These are phyloP conservation scores for Sarocladium oryzae DNA, from an alignment of 2,329 filamentous ascomycete species.

Conservation along the genomic window DNA sequence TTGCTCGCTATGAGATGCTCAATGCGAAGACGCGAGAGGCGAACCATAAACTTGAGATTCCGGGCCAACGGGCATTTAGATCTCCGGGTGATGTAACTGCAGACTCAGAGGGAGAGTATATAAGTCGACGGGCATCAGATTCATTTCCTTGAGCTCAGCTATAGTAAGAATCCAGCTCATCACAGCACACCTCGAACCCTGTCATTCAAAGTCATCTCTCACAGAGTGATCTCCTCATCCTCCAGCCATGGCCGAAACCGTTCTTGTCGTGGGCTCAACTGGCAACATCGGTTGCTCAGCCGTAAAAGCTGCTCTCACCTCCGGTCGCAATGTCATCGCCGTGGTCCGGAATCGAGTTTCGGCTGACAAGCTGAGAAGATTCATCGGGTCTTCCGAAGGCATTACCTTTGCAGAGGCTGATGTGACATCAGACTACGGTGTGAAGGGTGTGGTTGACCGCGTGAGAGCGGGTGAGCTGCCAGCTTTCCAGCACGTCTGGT, in stretches of 20 bases:
- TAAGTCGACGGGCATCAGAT: too few relatives aligned
- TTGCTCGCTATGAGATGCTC: too few relatives aligned
- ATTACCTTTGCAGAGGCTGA: conserved; percentile 28
- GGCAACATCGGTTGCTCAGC: conserved; percentile 31
- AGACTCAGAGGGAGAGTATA: too few relatives aligned
- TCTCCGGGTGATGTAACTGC: too few relatives aligned
- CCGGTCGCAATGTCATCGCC: conserved; percentile 26
- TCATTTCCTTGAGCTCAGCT: too few relatives aligned
- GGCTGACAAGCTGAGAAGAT: conserved; percentile 25
- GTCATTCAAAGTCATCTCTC: neutral
- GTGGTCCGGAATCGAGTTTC: conserved; percentile 28
- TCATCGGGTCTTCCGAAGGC: conserved; percentile 21
- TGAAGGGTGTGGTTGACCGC: conserved; percentile 27
- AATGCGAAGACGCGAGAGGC: too few relatives aligned
- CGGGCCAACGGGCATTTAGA: too few relatives aligned
- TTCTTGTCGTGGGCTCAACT: conserved; percentile 32
- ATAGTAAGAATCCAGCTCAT: too few relatives aligned
- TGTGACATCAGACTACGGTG: conserved; percentile 22
- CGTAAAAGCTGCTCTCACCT: conserved; percentile 22
- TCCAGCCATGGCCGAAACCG: conserved; percentile 17
- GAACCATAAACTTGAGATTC: too few relatives aligned
- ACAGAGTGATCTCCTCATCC: neutral
- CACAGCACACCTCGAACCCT: neutral
- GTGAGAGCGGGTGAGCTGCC: conserved; percentile 27
- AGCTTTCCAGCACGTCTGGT: conserved; percentile 31